Percentiles rank a stretch among this genome's conserved stretches.
phyloP scores from a whole-genome alignment of 2,329 filamentous ascomycete genomes.

The Xylaria multiplex region DNA sequence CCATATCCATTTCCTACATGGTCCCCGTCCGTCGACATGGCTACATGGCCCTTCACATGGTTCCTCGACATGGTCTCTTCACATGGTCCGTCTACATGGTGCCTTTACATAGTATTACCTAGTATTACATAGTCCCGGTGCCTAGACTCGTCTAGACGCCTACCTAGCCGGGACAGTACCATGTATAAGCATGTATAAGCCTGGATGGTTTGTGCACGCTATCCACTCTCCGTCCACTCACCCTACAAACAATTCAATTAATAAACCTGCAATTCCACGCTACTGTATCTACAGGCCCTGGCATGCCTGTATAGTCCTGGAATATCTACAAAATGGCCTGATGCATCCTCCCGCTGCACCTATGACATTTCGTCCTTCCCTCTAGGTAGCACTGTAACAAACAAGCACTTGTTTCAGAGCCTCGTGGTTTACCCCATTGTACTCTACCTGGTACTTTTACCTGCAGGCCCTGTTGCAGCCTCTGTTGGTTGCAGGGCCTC shows the following conservation, averaged over 20 bases:
- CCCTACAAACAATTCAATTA: no score
- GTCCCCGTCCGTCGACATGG: not conserved
- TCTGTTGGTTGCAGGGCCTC: no score
- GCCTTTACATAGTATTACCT: no score
- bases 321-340: not conserved
- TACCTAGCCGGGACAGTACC: no score
- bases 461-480: constrained; percentile 7
- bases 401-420: constrained; percentile 35
- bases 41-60: not conserved
- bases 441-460: not conserved
- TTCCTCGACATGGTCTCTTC: no score
- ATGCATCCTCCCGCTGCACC: constrained; percentile 30
- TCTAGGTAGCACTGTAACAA: constrained; percentile 13
- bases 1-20: constrained; percentile 9
- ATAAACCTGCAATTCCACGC: no score
- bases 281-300: no score
- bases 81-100: no score
- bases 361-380: constrained; percentile 24
- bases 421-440: constrained; percentile 33
- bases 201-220: no score
- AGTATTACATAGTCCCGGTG: not conserved
- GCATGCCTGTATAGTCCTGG: not conserved
- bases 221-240: no score
- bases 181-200: no score
- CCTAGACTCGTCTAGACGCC: no score